These are phyloP conservation scores for Uronychia binucleata DNA, from an alignment of 73 alveolate species.

Conservation along the genomic window DNA sequence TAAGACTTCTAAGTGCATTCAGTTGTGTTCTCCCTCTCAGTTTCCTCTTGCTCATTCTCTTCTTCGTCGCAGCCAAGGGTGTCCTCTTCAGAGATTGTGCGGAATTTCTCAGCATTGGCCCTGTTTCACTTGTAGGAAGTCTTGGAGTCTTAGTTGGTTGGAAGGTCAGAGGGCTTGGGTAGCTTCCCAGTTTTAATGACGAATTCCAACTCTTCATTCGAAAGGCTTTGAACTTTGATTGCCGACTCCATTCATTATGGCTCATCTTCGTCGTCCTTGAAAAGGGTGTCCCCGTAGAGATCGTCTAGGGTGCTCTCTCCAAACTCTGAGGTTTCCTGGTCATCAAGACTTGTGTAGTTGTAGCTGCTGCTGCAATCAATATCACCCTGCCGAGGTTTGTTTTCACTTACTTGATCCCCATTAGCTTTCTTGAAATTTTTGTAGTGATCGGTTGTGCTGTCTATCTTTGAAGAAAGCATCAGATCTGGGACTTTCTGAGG, in stretches of 20 bases:
- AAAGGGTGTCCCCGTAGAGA: not conserved
- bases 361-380: not conserved
- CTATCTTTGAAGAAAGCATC: not conserved
- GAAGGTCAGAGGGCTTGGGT: constrained; percentile 17
- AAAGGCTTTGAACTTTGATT: constrained; percentile 21
- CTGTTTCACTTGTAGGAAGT: not conserved
- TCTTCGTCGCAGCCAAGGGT: not conserved
- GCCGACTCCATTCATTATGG: not conserved
- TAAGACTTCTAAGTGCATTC: not conserved
- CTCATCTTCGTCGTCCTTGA: not conserved
- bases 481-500: not conserved
- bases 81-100: not conserved
- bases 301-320: not conserved
- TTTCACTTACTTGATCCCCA: not conserved
- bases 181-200: constrained; percentile 42
- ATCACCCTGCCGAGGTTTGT: no score
- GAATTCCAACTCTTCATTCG: constrained; percentile 44
- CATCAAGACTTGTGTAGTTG: not conserved
- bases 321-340: not conserved
- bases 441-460: no score
- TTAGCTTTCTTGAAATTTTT: no score
- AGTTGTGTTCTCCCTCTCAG: not conserved
- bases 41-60: not conserved
- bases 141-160: not conserved
- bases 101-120: not conserved